Conservation (phyloP, 1,284 basidiomycete genomes). For the Pholiota adiposa region DNA sequence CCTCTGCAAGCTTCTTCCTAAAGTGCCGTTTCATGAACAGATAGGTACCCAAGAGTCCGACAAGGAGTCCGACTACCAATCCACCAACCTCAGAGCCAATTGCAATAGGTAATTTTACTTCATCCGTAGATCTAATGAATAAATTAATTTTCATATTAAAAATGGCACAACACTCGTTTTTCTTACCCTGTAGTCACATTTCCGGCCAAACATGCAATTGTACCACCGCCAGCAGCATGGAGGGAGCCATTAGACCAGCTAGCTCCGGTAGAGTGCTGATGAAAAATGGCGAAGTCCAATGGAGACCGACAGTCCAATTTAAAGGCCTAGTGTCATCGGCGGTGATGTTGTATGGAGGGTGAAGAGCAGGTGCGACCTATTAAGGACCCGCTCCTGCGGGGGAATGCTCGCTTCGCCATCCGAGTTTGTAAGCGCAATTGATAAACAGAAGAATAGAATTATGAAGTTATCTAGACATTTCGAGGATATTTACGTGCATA, state of each 20-base stretch:
- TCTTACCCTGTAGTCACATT: slow-evolving; percentile 19
- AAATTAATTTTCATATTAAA: neutral
- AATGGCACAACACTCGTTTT: neutral
- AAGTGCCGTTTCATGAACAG: slow-evolving; percentile 35
- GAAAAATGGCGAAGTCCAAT: slow-evolving; percentile 60
- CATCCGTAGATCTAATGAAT: slow-evolving; percentile 5
- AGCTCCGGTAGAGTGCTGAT: slow-evolving; percentile 53
- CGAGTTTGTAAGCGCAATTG: too few species aligned
- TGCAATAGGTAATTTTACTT: slow-evolving; percentile 32
- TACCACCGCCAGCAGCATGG: slow-evolving; percentile 42
- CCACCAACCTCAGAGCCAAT: slow-evolving; percentile 49
- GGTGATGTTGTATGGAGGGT: slow-evolving; percentile 62
- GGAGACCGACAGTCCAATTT: slow-evolving; percentile 61
- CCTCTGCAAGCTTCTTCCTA: slow-evolving; percentile 22
- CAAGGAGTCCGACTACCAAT: slow-evolving; percentile 43
- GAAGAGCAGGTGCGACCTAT: slow-evolving; percentile 61
- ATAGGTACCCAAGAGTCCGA: slow-evolving; percentile 38
- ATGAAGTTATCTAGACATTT: too few species aligned
- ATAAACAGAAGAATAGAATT: too few species aligned
- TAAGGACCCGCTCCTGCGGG: too few species aligned
- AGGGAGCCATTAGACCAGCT: slow-evolving; percentile 61
- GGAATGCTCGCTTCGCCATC: too few species aligned
- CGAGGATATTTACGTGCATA: too few species aligned
- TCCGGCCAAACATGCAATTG: slow-evolving; percentile 38
- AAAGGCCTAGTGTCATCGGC: slow-evolving; percentile 43